Evolutionary conservation across 129 eudicot species (phyloP).

Genomic region (Erigeron canadensis): DNA sequence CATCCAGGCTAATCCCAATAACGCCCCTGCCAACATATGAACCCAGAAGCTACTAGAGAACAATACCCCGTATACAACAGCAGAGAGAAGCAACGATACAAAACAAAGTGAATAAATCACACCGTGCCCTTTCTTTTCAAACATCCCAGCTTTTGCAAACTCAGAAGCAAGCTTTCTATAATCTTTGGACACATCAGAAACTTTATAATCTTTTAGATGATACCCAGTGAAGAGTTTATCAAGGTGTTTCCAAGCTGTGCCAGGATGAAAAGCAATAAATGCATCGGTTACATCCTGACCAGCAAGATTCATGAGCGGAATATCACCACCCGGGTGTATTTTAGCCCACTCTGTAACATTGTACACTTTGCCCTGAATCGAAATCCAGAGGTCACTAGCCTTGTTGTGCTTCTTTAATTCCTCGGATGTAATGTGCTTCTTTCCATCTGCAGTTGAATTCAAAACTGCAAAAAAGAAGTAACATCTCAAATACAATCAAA

Average conservation of each 20-base stretch:
- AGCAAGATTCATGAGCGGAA: slow-evolving; percentile 35
- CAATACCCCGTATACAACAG: slow-evolving; percentile 34
- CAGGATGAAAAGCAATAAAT: slow-evolving; percentile 42
- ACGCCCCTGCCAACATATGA: slow-evolving; percentile 35
- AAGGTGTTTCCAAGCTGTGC: slow-evolving; percentile 41
- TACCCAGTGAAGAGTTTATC: slow-evolving; percentile 36
- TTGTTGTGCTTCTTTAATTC: slow-evolving; percentile 40
- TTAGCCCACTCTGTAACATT: slow-evolving; percentile 42
- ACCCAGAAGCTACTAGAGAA: slow-evolving; percentile 30
- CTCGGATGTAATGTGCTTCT: slow-evolving; percentile 35
- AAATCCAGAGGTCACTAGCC: slow-evolving; percentile 38
- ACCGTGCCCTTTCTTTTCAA: slow-evolving; percentile 41
- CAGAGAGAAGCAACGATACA: slow-evolving; percentile 31
- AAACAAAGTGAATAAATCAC: slow-evolving; percentile 39
- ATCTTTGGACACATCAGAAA: slow-evolving; percentile 37
- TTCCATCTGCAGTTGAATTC: slow-evolving; percentile 26
- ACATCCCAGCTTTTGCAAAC: slow-evolving; percentile 44
- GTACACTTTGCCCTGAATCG: slow-evolving; percentile 40
- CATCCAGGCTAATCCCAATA: slow-evolving; percentile 41
- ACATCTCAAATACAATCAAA: not conserved
- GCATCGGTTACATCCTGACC: slow-evolving; percentile 46
- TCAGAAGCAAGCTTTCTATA: slow-evolving; percentile 42
- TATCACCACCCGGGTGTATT: slow-evolving; percentile 46
- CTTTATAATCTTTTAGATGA: slow-evolving; percentile 30
- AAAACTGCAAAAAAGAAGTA: slow-evolving; percentile 19